Base-by-base conservation (phyloP, 768 basidiomycete species). In the Kwoniella botswanensis region DNA sequence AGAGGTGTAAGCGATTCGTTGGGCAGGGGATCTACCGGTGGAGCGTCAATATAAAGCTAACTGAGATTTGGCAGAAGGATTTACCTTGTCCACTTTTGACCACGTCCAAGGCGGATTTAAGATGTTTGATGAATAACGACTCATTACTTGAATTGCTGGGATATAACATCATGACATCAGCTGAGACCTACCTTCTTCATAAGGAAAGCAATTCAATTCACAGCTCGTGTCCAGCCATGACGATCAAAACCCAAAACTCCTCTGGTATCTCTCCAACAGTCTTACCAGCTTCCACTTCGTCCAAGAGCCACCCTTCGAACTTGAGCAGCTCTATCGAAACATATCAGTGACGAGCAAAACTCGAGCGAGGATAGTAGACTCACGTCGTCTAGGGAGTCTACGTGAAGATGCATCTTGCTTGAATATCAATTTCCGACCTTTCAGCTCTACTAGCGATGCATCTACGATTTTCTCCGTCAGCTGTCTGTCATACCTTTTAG, bases 181-280 rank as follows among this genome's bases (percentile, higher is more conserved):
- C 29, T 65, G 55, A 15, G 13, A 29, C 15, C 43, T 29, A 29
- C 43, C 11, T 63, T 24, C 22, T 56, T 24, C 22, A 57, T 6
- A 2, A 10, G 15, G 17, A n/a, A 4, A n/a, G 24, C 29, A 53
- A 29, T n/a, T 42, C 17, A 71, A 35, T 76, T 65, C 29, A 81
- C 79, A 68, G 64, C 65, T 81, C 79, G 43, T 77, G 74, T 22
- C 79, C 77, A 59, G 69, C 70, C 64, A 71, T 62, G 0, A 73
- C 76, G 9, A 79, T 65, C 42, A 81, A 24, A 26, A 63, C 70
- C 64, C 70, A 70, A 41, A 65, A 65, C 29, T 77, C 73, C 54
- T 74, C 74, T 18, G 79, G 79, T 3, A 79, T 57, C 13, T 60
- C 65, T 4, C 54, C 67, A 4, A 74, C 58, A 15, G 53, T 53